Evolutionary conservation across 345 rosid genomes (phyloP), one percentile per base, ranked within the genome.

Genomic region (Brassica cretica): DNA sequence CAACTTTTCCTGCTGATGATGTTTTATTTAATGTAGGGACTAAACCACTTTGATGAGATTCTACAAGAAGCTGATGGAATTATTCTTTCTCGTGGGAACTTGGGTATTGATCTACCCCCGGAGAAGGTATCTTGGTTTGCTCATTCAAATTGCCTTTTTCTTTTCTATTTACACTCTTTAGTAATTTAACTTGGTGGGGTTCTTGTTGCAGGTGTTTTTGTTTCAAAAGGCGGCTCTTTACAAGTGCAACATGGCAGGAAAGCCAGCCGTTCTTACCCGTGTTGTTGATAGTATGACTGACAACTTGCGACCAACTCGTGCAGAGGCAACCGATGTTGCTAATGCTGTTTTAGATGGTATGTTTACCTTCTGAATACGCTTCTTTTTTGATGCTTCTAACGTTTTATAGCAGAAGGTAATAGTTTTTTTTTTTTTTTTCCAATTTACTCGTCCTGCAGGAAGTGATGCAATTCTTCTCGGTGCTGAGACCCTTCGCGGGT

Each of bases 241-340:
- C 86, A 91, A 93, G 87, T 93, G 99, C 79, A 95, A 95, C 88
- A 87, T 93, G 97, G 97, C 90, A 64, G 98, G 98, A 80, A 95
- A 95, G 83, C 97, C 99, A 72, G 98, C 89, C 0, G 92, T 95
- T 58, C 83, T 95, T 49, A 91, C 92, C 59, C 94, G 96, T 76
- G 97, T 93, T 66, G 98, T 95, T 56, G 99, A 95, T 82, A 93
- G 97, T 86, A 93, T 95, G 99, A 91, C 98, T 24, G 96, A 87
- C 78, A 95, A 95, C 88, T 82, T 95, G 72, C 87, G 99, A 73
- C 99, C 99, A 81, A 95, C 98, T 77, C 99, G 99, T 64, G 99
- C 99, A 39, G 99, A 95, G 88, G 99, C 98, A 49, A 95, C 98
- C 0, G 99, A 95, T 89, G 94, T 93, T 85, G 99, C 99, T 70